Base-by-base conservation (phyloP, 2,329 filamentous ascomycete species). In the Thelonectria olida region DNA sequence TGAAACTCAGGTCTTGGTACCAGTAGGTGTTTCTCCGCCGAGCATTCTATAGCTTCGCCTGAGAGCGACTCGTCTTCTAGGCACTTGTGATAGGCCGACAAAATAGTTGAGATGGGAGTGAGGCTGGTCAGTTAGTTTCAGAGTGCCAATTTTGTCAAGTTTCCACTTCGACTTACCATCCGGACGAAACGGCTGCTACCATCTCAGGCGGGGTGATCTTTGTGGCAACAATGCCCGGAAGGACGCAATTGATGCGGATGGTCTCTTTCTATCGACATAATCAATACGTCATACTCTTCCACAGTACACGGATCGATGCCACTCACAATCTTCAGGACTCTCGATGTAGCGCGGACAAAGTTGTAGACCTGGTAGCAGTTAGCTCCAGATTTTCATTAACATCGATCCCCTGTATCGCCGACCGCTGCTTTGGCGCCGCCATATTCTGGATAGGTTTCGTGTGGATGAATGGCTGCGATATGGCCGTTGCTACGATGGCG, bases 391-490 rank as follows among this genome's bases (percentile, higher is more conserved):
- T 20, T 12, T 15, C 12, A 15, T 6, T 2, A 9, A 13, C n/a
- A n/a, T n/a, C n/a, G n/a, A n/a, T n/a, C n/a, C n/a, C n/a, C n/a
- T n/a, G n/a, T 28, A 22, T 10, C 5, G 53, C 58, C 58, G n/a
- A 83, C 77, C 0, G 78, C 83, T 4, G 83, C 81, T 65, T 85
- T 85, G 7, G 82, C 79, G n/a, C 80, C 80, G 54, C 76, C 79
- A 68, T 85, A 85, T 64, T 85, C 79, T 0, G 83, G 82, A 58
- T 79, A 81, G 0, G 76, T 73, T 8, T 72, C 62, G 60, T 81
- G 78, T 1, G 83, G 81, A 48, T 80, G 79, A 1, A 84, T 63
- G 1, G 73, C 79, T 2, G 79, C 77, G 58, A 80, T 77, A 59
- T 82, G 2, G 76, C 75, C 1, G 81, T 84, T 2, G 77, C 75